Base-by-base conservation (phyloP, 192 early-diverging fungal species). In the Radiomyces spectabilis region DNA sequence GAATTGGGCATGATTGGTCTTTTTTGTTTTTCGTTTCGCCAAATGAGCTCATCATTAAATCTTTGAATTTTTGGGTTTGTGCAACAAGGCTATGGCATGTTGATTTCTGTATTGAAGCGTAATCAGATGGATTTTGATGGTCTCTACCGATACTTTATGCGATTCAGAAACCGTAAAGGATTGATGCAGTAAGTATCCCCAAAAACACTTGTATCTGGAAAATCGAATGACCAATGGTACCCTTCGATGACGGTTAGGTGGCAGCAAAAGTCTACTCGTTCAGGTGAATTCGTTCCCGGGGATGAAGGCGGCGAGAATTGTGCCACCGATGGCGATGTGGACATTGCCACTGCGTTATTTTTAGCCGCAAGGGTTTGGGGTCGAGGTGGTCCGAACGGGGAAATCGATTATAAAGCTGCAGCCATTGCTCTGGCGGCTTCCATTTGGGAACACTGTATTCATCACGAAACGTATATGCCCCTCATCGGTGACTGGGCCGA, bases 111-210 rank as follows among this genome's bases (percentile, higher is more conserved):
- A 4, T 48, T 73, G 30, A 79, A 71, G 65, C 48, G 62, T 16
- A 79, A 79, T 26, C 76, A 79, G 42, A 46, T 53, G 9, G 76
- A 79, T 48, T 79, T 79, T 62, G 76, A 79, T 51, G 76, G 76
- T 41, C 58, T 78, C 19, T 59, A 68, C 10, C 61, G 67, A 30
- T 78, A 74, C 65, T 78, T 75, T 55, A 35, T 69, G 3, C 64
- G 66, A 22, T 78, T 72, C 47, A 53, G 50, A 15, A 78, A 78
- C 29, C 44, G 48, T 12, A 72, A 75, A 26, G 76, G 76, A 6
- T 53, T 78, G 6, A 70, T 70, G 68, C 68, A 70, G 46, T 57
- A 48, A 57, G 50, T 51, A 26, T 22, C 24, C 18, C 43, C n/a
- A 45, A 40, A 40, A 40, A 40, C 2, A 40, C 29, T 12, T 45